Evolutionary conservation across 2,329 filamentous ascomycete genomes (phyloP).

Genomic region (Lizonia empirigonia): DNA sequence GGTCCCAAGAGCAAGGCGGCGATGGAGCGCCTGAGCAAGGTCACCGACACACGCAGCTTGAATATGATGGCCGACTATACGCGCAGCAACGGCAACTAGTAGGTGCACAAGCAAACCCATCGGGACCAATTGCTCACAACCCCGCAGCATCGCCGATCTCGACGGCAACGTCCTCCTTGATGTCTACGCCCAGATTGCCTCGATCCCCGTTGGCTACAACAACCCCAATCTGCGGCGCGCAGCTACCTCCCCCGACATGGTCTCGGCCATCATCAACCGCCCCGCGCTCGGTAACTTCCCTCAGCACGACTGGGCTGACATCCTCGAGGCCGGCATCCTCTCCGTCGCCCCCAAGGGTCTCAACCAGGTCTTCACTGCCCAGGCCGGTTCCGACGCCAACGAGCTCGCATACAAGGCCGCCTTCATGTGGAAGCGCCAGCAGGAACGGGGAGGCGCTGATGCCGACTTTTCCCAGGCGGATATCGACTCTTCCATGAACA

Average conservation of each 20-base stretch:
- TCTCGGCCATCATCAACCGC: slow-evolving; percentile 80
- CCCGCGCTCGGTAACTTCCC: slow-evolving; percentile 92
- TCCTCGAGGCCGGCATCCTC: slow-evolving; percentile 80
- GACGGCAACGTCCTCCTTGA: slow-evolving; percentile 76
- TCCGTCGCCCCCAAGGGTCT: slow-evolving; percentile 81
- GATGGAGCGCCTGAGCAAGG: slow-evolving; percentile 72
- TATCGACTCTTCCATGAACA: slow-evolving; percentile 76
- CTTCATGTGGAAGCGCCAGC: slow-evolving; percentile 88
- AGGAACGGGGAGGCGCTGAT: slow-evolving; percentile 76
- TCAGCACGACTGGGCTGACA: slow-evolving; percentile 78
- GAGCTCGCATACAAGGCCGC: slow-evolving; percentile 94
- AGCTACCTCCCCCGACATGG: slow-evolving; percentile 78
- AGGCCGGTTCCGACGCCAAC: slow-evolving; percentile 89
- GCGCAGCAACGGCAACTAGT: slow-evolving; percentile 72
- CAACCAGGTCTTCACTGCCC: slow-evolving; percentile 87
- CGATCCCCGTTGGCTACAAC: slow-evolving; percentile 91
- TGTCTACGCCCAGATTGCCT: slow-evolving; percentile 89
- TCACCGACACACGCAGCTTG: slow-evolving; percentile 84
- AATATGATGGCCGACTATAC: slow-evolving; percentile 61
- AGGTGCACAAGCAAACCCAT: slow-evolving; percentile 16
- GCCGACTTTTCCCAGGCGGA: slow-evolving; percentile 83
- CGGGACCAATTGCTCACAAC: slow-evolving; percentile 12
- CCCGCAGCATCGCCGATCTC: slow-evolving; percentile 63
- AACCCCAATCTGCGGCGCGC: slow-evolving; percentile 75
- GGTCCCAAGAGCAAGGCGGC: slow-evolving; percentile 75